Base-by-base conservation (phyloP, 257 asterid genomes). In the Apocynum venetum region DNA sequence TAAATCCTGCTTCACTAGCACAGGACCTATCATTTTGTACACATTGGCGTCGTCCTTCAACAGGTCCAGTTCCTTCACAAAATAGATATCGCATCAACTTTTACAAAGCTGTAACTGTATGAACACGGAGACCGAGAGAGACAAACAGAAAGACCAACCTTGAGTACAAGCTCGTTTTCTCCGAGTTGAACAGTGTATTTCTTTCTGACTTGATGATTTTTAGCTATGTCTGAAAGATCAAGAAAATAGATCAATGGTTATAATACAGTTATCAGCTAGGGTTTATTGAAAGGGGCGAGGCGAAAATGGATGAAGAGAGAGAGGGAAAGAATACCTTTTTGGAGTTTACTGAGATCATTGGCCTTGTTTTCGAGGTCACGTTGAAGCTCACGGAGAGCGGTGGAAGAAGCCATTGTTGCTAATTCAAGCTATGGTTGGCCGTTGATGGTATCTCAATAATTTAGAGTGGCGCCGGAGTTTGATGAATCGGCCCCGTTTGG, bases 141-240 rank as follows among this genome's bases (percentile, higher is more conserved):
- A 71, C 31, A 72, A 48, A 87, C 92, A 15, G 36, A 64, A 31
- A 72, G 61, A 87, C 93, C 88, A 63, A 89, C 98, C 90, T 95
- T 93, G 38, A 95, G 97, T 60, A 95, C 99, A 44, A 95, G 99
- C 87, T 93, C 96, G 77, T 93, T 95, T 84, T 95, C 99, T 15
- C 99, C 98, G 3, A 95, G 97, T 84, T 95, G 98, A 80, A 95
- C 88, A 31, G 98, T 95, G 79, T 90, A 95, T 83, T 90, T 93
- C 88, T 95, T 95, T 64, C 94, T 85, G 38, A 93, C 92, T 85
- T 93, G 97, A 70, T 95, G 98, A 81, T 95, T 95, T 90, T 95
- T 95, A 71, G 93, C 78, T 48, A 89, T 83, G 79, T 93, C 99
- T 93, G 55, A 77, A 56, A 8, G 40, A 2, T 47, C 7, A 72